These are phyloP conservation scores for Waltiozyma solani DNA, from an alignment of 1,139 yeast genomes.

Conservation along the genomic window DNA sequence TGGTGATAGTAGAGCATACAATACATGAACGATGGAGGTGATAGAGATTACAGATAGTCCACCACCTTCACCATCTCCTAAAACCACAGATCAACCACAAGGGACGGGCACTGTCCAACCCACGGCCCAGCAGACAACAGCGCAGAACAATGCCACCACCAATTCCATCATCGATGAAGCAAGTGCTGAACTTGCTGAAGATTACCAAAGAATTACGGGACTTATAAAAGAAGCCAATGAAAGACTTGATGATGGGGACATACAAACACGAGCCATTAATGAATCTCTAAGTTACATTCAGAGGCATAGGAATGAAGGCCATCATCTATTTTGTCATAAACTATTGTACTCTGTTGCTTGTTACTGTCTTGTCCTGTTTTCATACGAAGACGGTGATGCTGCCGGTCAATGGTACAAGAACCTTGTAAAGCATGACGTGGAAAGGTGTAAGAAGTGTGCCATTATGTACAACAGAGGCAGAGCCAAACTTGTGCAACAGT, in stretches of 20 bases:
- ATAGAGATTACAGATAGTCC: neutral
- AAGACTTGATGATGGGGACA: conserved; percentile 19
- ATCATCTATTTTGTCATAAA: conserved; percentile 50
- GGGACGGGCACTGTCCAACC: too few species aligned
- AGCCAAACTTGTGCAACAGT: conserved; percentile 39
- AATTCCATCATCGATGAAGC: neutral
- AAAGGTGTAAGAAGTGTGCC: conserved; percentile 42
- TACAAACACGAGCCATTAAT: conserved; percentile 24
- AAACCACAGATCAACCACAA: neutral
- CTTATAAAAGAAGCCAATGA: conserved; percentile 21
- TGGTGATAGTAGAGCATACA: too few species aligned
- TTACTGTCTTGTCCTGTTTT: conserved; percentile 48
- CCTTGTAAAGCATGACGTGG: conserved; percentile 29
- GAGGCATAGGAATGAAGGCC: conserved; percentile 4
- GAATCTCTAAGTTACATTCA: conserved; percentile 19
- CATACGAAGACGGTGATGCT: conserved; percentile 33
- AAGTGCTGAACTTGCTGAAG: conserved; percentile 1
- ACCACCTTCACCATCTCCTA: neutral
- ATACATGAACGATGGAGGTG: neutral
- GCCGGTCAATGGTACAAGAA: conserved; percentile 35
- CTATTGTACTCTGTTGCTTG: conserved; percentile 36
- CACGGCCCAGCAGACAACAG: too few species aligned
- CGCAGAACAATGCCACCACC: neutral
- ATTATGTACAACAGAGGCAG: conserved; percentile 41
- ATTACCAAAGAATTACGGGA: conserved; percentile 7